These are phyloP conservation scores for Lathyrus oleraceus DNA, from an alignment of 306 rosid genomes.

Conservation along the genomic window DNA sequence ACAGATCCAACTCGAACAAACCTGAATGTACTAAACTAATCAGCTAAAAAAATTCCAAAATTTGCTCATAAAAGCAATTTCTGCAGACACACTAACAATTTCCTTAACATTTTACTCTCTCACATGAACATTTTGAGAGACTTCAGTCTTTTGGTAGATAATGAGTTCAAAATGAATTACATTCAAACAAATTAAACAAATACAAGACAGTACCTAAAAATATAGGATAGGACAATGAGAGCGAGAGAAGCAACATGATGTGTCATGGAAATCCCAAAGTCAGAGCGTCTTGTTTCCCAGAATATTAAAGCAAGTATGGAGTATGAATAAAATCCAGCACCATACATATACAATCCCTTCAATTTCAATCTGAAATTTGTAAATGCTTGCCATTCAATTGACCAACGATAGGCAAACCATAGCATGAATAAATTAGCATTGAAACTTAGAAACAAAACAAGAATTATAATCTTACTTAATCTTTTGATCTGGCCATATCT, in stretches of 20 bases:
- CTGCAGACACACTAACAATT: no score
- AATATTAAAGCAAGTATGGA: constrained; percentile 92
- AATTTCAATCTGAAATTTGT: constrained; percentile 76
- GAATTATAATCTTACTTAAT: constrained; percentile 62
- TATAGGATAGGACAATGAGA: constrained; percentile 81
- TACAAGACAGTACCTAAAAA: constrained; percentile 58
- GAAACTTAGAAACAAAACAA: constrained; percentile 21
- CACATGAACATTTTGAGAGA: no score
- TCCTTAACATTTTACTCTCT: no score
- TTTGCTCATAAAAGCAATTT: background rate
- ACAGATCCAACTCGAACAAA: constrained; percentile 88
- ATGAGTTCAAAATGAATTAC: no score
- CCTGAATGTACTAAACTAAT: constrained; percentile 52
- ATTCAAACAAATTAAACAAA: constrained; percentile 3
- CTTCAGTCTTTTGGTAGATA: no score
- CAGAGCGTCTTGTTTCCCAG: constrained; percentile 95
- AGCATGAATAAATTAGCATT: background rate
- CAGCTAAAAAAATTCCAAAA: constrained; percentile 26
- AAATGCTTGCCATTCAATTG: constrained; percentile 14
- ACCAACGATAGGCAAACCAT: constrained; percentile 13
- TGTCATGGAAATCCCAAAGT: constrained; percentile 89
- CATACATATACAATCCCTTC: constrained; percentile 87
- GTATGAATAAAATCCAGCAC: constrained; percentile 88
- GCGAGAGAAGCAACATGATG: constrained; percentile 84
- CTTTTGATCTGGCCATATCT: constrained; percentile 92